These are phyloP conservation scores for Corylus americana DNA, from an alignment of 306 rosid species.

Conservation along the genomic window DNA sequence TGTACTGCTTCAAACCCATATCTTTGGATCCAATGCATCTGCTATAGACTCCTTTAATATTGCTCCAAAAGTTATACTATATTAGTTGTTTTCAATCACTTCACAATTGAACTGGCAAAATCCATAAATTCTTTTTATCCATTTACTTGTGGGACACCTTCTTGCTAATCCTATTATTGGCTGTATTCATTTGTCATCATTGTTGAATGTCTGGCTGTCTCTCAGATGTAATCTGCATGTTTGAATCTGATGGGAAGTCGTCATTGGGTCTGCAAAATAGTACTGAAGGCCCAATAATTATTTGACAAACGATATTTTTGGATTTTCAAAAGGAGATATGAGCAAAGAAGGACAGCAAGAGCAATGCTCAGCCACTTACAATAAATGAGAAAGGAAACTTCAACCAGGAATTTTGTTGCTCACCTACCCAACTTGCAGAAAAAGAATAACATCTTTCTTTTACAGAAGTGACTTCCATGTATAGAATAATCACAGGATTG, in stretches of 20 bases:
- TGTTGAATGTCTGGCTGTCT: neutral
- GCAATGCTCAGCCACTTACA: no score
- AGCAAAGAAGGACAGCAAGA: neutral
- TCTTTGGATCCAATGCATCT: conserved; percentile 2
- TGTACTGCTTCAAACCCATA: neutral
- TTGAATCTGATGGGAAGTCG: conserved; percentile 1
- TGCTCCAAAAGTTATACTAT: neutral
- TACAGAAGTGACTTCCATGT: no score
- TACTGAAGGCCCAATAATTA: neutral
- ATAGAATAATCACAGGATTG: no score
- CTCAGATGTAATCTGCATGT: neutral
- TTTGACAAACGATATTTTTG: neutral
- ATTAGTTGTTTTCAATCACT: neutral
- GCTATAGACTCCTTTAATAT: neutral
- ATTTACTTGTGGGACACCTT: neutral
- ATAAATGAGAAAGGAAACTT: no score
- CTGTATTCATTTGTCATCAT: neutral
- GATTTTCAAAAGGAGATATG: neutral
- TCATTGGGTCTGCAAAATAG: neutral
- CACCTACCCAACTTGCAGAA: no score
- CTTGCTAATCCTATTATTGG: neutral
- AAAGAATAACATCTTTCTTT: no score
- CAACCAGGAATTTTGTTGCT: no score
- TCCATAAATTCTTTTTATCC: neutral
- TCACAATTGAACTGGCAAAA: neutral